Evolutionary conservation across 495 filamentous ascomycete genomes (phyloP), one percentile per base, ranked within the genome.

Genomic region (Hypoxylon lienhwacheense): DNA sequence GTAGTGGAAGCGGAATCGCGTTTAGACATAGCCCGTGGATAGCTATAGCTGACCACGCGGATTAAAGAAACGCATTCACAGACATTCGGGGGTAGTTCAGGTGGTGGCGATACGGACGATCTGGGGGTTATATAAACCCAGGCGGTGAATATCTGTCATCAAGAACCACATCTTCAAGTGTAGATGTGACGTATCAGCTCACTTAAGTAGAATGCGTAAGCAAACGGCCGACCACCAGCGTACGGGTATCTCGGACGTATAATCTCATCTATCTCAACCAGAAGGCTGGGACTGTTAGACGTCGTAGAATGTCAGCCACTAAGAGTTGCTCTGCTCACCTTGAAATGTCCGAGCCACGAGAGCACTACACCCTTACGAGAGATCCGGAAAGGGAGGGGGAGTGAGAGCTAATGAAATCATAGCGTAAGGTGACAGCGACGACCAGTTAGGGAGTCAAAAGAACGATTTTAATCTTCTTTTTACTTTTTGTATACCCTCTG

Each of bases 21-120:
- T 35, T 24, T 19, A 21, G 48, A 19, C 44, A 35, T 21, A 26
- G 56, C 48, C 46, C 28, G 37, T 15, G 16, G 47, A 55, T 63
- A 60, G 63, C 55, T 59, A 21, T 54, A 68, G 65, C 65, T 71
- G 68, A 71, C 65, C 65, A 55, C 32, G 32, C 16, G 51, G 21
- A 36, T 44, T 14, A 24, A 28, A 19, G 24, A 55, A 19, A 39
- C 37, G 39, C 21, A 39, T 29, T 32, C 20, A 17, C 35, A 34
- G 39, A 14, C 21, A 59, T 44, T 19, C 25, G 35, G 24, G 17
- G 15, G 17, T n/a, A n/a, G 21, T 53, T 61, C 58, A 61, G 58
- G 58, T 51, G 58, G 58, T 61, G 58, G 58, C 58, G 52, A 61
- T 26, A 44, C 35, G 32, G 47, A 35, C 29, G 58, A 56, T 61